Evolutionary conservation across 2,329 filamentous ascomycete genomes (phyloP).

Genomic region (Fusarium transvaalense): DNA sequence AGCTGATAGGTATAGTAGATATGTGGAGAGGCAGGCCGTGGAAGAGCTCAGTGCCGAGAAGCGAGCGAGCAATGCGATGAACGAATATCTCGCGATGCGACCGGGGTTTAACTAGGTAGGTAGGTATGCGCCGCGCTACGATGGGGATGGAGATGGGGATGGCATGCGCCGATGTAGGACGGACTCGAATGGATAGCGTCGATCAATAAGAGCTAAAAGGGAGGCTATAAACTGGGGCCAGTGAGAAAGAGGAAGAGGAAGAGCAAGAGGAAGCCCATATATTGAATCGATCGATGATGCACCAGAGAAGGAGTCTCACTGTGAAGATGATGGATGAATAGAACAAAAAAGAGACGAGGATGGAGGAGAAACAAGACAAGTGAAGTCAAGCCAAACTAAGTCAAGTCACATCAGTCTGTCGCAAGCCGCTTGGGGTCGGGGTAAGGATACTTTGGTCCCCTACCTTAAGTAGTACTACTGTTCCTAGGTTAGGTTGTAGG

Average conservation of each 20-base stretch:
- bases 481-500: constrained; percentile 12
- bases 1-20: background rate
- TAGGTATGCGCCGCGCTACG: constrained; percentile 21
- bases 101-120: constrained; percentile 18
- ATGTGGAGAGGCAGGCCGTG: background rate
- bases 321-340: background rate
- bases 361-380: constrained; percentile 31
- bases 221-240: constrained; percentile 21
- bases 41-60: background rate
- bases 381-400: constrained; percentile 7
- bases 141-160: constrained; percentile 31
- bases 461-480: no score
- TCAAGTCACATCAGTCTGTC: constrained; percentile 25
- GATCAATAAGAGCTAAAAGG: constrained; percentile 25
- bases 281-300: background rate
- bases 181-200: constrained; percentile 29
- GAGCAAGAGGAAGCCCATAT: background rate
- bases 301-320: background rate
- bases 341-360: constrained; percentile 29
- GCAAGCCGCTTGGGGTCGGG: constrained; percentile 29
- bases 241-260: background rate
- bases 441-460: constrained; percentile 10
- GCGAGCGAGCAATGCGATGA: constrained; percentile 19
- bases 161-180: constrained; percentile 36
- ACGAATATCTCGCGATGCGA: constrained; percentile 31